Conservation (phyloP, 1,139 yeast genomes). For the Scheffersomyces lignicola region DNA sequence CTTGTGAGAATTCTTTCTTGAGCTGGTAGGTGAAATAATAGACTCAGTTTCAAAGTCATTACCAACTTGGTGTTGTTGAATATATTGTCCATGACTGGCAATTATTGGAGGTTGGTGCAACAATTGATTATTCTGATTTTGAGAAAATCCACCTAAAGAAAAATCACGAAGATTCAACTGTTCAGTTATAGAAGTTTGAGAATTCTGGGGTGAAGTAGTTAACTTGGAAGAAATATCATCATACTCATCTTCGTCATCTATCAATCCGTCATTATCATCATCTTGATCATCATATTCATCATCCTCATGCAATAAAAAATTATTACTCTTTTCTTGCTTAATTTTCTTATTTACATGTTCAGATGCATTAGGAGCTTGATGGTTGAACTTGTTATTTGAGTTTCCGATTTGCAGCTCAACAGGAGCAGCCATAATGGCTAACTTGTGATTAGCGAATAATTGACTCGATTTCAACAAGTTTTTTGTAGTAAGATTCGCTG, state of each 20-base stretch:
- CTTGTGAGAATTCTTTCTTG: background rate
- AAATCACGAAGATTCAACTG: conserved; percentile 15
- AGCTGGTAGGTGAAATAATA: background rate
- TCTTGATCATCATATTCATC: conserved; percentile 5
- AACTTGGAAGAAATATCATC: conserved; percentile 7
- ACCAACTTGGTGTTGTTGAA: background rate
- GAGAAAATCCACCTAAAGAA: conserved; percentile 21
- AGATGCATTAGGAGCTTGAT: conserved; percentile 2
- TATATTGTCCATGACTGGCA: background rate
- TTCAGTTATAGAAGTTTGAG: conserved; percentile 9
- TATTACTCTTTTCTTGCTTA: background rate
- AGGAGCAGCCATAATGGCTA: conserved; percentile 4
- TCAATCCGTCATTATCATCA: conserved; percentile 7
- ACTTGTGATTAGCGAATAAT: conserved; percentile 36
- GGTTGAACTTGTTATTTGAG: too few species aligned
- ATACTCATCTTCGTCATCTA: conserved; percentile 2
- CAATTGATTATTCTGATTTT: conserved; percentile 1
- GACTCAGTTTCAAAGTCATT: background rate
- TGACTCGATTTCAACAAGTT: conserved; percentile 26
- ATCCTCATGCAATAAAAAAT: background rate
- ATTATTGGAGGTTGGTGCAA: conserved; percentile 5
- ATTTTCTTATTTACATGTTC: conserved; percentile 5
- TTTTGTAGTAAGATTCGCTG: conserved; percentile 30
- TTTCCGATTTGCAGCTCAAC: too few species aligned
- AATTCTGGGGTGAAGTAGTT: conserved; percentile 10